These are phyloP conservation scores for Mrakia frigida DNA, from an alignment of 768 basidiomycete species.

Conservation along the genomic window DNA sequence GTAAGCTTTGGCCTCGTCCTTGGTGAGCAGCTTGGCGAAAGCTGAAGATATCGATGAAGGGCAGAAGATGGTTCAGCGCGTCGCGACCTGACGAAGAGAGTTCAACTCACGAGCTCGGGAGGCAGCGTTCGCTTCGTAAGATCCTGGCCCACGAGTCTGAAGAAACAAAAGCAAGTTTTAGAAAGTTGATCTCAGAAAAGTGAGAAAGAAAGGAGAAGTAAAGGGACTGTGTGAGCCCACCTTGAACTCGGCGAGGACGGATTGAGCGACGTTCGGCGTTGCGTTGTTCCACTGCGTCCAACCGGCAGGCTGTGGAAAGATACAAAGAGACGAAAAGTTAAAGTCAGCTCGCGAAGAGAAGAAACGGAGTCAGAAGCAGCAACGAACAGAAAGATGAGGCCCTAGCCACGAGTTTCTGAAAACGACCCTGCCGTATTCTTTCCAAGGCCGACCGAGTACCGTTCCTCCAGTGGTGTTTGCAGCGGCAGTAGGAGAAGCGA, in stretches of 20 bases:
- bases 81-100: background rate
- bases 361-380: background rate
- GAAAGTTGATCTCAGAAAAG: background rate
- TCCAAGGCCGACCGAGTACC: slow-evolving; percentile 14
- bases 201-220: background rate
- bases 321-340: background rate
- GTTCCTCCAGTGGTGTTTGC: slow-evolving; percentile 1
- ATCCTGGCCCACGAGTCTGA: slow-evolving; percentile 11
- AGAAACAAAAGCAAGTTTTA: background rate
- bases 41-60: background rate
- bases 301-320: background rate
- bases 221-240: background rate
- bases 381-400: background rate
- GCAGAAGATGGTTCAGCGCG: background rate
- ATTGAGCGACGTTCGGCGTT: background rate
- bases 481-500: background rate
- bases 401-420: background rate
- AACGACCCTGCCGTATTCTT: background rate
- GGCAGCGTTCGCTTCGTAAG: background rate
- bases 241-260: slow-evolving; percentile 12
- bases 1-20: background rate
- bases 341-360: background rate
- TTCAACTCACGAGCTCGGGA: background rate
- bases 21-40: slow-evolving; percentile 1
- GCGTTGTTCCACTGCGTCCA: slow-evolving; percentile 14